A percentile compares a stretch with the other conserved stretches of the same genome.
Evolutionary conservation across 495 filamentous ascomycete species (phyloP).

Genomic region (Daldinia caldariorum): DNA sequence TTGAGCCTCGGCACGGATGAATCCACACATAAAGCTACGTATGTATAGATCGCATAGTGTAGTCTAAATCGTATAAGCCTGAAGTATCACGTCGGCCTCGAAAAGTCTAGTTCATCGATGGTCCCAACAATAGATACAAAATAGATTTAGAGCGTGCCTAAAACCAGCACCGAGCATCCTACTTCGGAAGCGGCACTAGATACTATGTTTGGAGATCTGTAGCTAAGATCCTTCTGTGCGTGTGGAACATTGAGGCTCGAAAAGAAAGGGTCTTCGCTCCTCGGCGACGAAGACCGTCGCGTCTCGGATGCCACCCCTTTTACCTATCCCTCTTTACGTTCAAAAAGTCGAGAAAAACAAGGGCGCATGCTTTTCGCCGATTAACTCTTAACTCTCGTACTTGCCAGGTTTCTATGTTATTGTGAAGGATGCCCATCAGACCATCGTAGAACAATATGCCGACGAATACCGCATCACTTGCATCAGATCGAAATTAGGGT

Average conservation of each 20-base stretch:
- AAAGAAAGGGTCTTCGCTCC: slow-evolving; percentile 8
- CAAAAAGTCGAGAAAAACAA: slow-evolving; percentile 12
- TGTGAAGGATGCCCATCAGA: slow-evolving; percentile 9
- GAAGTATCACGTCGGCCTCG: background rate
- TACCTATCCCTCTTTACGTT: background rate
- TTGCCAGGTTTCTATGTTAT: background rate
- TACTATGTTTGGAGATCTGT: background rate
- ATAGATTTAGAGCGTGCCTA: slow-evolving; percentile 3
- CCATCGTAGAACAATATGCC: slow-evolving; percentile 24
- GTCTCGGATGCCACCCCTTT: slow-evolving; percentile 20
- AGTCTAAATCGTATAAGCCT: slow-evolving; percentile 6
- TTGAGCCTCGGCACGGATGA: slow-evolving; percentile 18
- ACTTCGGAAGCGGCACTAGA: background rate
- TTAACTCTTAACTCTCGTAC: background rate
- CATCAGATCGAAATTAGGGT: slow-evolving; percentile 5
- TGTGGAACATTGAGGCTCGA: slow-evolving; percentile 14
- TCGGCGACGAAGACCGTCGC: slow-evolving; percentile 15
- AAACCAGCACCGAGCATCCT: slow-evolving; percentile 3
- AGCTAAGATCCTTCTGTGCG: background rate
- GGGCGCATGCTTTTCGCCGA: slow-evolving; percentile 8
- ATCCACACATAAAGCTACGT: background rate
- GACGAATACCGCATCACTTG: slow-evolving; percentile 32
- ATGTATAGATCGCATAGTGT: slow-evolving; percentile 12
- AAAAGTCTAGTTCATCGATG: slow-evolving; percentile 8
- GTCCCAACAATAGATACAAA: slow-evolving; percentile 1